A percentile compares a stretch with the other conserved stretches of the same genome.
Conservation (phyloP, 2,329 filamentous ascomycete species). For the Cadophora sp. region DNA sequence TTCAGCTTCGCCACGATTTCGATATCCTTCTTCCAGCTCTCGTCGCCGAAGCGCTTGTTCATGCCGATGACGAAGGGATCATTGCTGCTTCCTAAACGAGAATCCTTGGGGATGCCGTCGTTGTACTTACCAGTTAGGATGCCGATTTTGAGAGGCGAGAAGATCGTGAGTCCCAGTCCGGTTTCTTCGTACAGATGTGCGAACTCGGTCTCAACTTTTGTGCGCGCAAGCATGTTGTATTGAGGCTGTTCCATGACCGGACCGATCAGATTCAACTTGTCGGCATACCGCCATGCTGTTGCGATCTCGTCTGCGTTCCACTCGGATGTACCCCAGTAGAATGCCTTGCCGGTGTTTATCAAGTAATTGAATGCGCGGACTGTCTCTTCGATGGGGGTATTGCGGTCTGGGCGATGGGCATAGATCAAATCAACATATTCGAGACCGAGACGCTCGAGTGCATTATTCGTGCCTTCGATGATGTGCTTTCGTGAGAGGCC, state of each 20-base stretch:
- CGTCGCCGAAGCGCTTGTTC: constrained; percentile 51
- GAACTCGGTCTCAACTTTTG: constrained; percentile 70
- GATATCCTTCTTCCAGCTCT: constrained; percentile 61
- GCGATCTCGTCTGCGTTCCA: constrained; percentile 72
- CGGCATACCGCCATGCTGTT: constrained; percentile 65
- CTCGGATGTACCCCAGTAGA: constrained; percentile 76
- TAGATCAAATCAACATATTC: constrained; percentile 70
- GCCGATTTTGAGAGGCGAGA: constrained; percentile 65
- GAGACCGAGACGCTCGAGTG: constrained; percentile 59
- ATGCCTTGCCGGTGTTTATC: constrained; percentile 70
- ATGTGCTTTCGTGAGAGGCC: constrained; percentile 74
- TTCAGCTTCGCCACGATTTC: constrained; percentile 64
- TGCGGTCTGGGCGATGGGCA: constrained; percentile 64
- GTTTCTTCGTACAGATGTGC: constrained; percentile 64
- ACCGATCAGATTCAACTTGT: constrained; percentile 65
- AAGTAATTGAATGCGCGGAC: constrained; percentile 72
- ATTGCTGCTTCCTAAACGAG: constrained; percentile 62
- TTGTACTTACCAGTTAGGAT: constrained; percentile 73
- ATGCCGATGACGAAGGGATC: constrained; percentile 54
- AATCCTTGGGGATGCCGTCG: constrained; percentile 64
- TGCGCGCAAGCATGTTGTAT: constrained; percentile 68
- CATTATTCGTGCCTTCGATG: constrained; percentile 67
- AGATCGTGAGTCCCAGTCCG: constrained; percentile 67
- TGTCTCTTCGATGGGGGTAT: constrained; percentile 67
- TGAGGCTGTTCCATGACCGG: constrained; percentile 71